Percentiles rank a stretch among this genome's conserved stretches.
Evolutionary conservation across 352 stramenopile genomes (phyloP).

Genomic region (Phytopythium chamaehyphon): DNA sequence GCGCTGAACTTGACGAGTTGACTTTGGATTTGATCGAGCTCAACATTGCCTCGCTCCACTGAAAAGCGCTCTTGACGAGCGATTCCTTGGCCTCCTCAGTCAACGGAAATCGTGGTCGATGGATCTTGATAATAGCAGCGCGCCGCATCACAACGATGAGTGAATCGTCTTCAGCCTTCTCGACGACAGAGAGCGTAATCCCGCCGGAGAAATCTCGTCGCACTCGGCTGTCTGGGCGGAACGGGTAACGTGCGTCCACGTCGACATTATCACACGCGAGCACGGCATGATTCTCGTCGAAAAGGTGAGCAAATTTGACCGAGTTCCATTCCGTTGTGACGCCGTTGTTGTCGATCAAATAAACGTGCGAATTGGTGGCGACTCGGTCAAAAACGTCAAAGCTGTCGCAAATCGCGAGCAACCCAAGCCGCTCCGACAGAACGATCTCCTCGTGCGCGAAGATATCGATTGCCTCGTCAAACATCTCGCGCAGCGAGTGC

Average conservation of each 20-base stretch:
- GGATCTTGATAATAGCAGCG: conserved; percentile 12
- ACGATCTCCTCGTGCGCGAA: conserved; percentile 36
- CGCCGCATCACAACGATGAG: conserved; percentile 20
- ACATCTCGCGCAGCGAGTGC: conserved; percentile 25
- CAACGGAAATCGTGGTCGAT: conserved; percentile 3
- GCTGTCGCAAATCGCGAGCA: conserved; percentile 12
- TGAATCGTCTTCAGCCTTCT: neutral
- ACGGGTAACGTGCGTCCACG: conserved; percentile 9
- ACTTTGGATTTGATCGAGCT: conserved; percentile 2
- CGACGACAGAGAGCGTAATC: conserved; percentile 16
- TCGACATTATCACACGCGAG: conserved; percentile 21
- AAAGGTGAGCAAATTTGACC: conserved; percentile 19
- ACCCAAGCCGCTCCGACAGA: conserved; percentile 25
- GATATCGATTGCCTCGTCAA: conserved; percentile 24
- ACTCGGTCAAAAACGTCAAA: no score
- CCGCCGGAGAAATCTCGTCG: conserved; percentile 21
- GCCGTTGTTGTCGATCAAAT: conserved; percentile 13
- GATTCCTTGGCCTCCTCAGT: neutral
- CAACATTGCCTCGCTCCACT: conserved; percentile 7
- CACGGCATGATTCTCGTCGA: conserved; percentile 10
- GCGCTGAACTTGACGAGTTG: neutral
- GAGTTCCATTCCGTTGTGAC: conserved; percentile 22
- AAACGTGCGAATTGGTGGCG: no score
- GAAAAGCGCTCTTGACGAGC: conserved; percentile 1
- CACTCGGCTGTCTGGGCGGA: conserved; percentile 10